phyloP scores from a whole-genome alignment of 306 rosid species.

The Senna tora region DNA sequence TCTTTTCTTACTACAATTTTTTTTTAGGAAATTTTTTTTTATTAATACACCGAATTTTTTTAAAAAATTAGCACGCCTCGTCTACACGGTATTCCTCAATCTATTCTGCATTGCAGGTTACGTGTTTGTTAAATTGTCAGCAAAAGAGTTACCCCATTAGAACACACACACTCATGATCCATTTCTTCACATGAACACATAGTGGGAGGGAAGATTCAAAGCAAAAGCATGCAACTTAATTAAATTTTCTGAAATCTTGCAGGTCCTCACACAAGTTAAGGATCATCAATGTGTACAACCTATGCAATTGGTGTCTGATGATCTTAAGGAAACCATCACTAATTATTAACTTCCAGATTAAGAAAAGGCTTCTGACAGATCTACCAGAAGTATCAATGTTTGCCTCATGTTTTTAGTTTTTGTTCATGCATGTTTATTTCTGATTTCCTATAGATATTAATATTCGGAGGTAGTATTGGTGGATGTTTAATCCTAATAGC shows the following conservation, averaged over 20 bases:
- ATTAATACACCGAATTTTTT: no score
- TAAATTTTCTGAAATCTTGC: no score
- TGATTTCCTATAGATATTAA: background rate
- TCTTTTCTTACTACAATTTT: no score
- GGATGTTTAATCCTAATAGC: conserved; percentile 20
- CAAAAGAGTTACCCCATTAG: background rate
- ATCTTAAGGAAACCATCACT: conserved; percentile 1
- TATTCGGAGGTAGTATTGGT: no score
- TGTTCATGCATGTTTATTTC: background rate
- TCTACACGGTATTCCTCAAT: conserved; percentile 18
- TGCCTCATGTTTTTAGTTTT: conserved; percentile 36
- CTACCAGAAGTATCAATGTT: conserved; percentile 41
- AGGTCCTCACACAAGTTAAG: conserved; percentile 18
- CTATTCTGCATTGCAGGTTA: background rate
- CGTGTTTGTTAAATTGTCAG: conserved; percentile 4
- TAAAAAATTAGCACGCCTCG: conserved; percentile 15
- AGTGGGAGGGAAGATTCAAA: no score
- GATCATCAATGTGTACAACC: conserved; percentile 36
- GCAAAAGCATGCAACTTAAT: no score
- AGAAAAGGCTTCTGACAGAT: conserved; percentile 45
- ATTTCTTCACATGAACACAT: background rate
- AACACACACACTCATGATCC: conserved; percentile 11
- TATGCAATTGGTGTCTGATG: conserved; percentile 11
- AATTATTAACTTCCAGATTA: conserved; percentile 29
- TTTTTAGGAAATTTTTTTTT: no score